phyloP scores from a whole-genome alignment of 768 basidiomycete species.

The Wakefieldia striispora region DNA sequence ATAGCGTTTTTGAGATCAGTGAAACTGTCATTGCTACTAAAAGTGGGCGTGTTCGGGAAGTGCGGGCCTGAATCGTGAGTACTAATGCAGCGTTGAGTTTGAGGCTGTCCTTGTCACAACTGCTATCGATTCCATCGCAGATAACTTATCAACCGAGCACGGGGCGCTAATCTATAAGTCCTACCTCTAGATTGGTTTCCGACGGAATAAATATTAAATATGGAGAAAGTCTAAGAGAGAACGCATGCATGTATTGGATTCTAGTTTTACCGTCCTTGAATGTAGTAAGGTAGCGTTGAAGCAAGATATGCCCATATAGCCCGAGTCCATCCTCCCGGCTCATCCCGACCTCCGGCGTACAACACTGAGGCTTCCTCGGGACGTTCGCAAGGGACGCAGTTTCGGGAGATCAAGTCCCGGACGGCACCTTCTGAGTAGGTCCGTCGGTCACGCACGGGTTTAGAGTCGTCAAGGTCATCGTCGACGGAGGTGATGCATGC shows the following conservation, averaged over 20 bases:
- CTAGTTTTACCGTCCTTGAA: background rate
- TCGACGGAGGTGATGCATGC: constrained; percentile 34
- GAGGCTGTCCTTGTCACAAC: too few species aligned
- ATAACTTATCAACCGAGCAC: background rate
- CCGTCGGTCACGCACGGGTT: constrained; percentile 17
- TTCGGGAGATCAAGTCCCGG: constrained; percentile 23
- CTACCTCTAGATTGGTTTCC: background rate
- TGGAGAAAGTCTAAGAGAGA: too few species aligned
- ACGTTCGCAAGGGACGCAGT: constrained; percentile 11
- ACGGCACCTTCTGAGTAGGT: constrained; percentile 22
- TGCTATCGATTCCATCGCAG: background rate
- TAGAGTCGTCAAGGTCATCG: constrained; percentile 18
- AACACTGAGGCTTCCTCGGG: background rate
- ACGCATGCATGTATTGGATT: too few species aligned
- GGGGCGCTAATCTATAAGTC: background rate
- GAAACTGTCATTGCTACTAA: too few species aligned
- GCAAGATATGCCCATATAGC: constrained; percentile 14
- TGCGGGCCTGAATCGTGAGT: too few species aligned
- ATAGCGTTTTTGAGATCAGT: too few species aligned
- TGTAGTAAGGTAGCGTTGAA: constrained; percentile 1
- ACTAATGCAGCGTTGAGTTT: too few species aligned
- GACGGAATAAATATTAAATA: too few species aligned
- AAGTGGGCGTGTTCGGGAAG: too few species aligned
- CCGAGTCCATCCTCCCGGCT: constrained; percentile 11
- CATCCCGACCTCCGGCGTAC: background rate